Base-by-base conservation (phyloP, 2,329 filamentous ascomycete species). In the Diaporthe sp. region DNA sequence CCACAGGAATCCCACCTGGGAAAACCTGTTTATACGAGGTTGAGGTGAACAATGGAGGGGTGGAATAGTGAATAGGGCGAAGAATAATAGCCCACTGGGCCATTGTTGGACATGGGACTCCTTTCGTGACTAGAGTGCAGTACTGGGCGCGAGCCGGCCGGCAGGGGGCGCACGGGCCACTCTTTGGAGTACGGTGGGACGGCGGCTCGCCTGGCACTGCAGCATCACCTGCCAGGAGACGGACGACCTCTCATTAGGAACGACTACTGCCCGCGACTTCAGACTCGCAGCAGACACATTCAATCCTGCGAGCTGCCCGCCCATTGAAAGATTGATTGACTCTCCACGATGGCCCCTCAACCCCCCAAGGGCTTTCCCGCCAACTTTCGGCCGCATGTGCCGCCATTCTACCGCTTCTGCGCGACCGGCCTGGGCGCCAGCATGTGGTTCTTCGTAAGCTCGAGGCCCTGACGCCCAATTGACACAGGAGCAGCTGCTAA, bases 401-500 rank as follows among this genome's bases (percentile, higher is more conserved):
- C 87, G 53, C 84, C 85, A 70, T 83, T 98, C 79, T 98, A 98
- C 88, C 92, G 95, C 83, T 94, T 96, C 85, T 91, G 93, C 75
- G 96, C 94, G 62, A 98, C 95, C 60, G 94, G 93, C 77, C 89
- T 99, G 78, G 94, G 95, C 80, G 97, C 97, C 73, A 94, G 94
- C 87, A 99, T 98, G 97, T 99, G 97, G 97, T 98, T 99, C 87
- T 99, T 97, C 85, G 96, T 98, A 91, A 83, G 94, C 88, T 76
- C 65, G 75, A 61, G 34, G 74, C 22, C 17, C 13, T 37, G 17
- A 12, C 25, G 34, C 19, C 39, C 34, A 31, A 13, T 15, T 49
- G 34, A 34, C 22, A n/a, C 34, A 39, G 39, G 67, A 78, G 79
- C 74, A 79, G 62, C 73, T 67, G 49, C 75, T 80, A 70, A 79